These are phyloP conservation scores for Aspergillus pseudoglaucus DNA, from an alignment of 2,329 filamentous ascomycete species.

Conservation along the genomic window DNA sequence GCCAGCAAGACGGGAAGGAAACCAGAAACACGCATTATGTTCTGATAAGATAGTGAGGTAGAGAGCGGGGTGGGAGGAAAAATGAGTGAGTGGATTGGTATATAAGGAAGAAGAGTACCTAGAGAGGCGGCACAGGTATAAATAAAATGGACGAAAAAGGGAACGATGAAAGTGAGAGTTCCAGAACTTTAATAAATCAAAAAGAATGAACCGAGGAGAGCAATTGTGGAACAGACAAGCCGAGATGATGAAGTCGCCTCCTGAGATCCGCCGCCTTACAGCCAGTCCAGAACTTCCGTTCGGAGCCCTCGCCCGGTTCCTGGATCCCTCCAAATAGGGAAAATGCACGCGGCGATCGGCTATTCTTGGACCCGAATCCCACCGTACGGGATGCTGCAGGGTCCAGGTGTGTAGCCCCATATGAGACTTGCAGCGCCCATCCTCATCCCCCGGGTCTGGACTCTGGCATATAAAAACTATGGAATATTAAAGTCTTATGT, in stretches of 20 bases:
- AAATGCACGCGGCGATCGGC: not conserved
- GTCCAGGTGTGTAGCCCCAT: not conserved
- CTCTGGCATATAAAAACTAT: too few relatives aligned
- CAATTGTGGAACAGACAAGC: not conserved
- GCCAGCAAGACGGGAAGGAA: constrained; percentile 37
- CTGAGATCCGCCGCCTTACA: not conserved
- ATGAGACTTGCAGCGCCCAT: not conserved
- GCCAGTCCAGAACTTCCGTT: not conserved
- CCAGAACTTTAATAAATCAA: not conserved
- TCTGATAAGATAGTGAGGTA: not conserved
- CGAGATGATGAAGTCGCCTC: not conserved
- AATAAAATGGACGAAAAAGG: not conserved
- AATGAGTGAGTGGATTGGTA: not conserved
- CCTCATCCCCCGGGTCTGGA: not conserved
- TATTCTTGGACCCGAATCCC: too few relatives aligned
- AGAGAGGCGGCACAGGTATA: too few relatives aligned
- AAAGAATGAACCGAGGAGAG: too few relatives aligned
- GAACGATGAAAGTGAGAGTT: not conserved
- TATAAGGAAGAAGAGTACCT: too few relatives aligned
- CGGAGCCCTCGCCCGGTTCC: not conserved
- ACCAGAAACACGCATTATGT: constrained; percentile 41
- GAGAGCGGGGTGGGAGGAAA: not conserved
- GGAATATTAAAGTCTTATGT: too few relatives aligned
- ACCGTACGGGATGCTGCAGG: not conserved
- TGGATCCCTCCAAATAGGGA: not conserved